These are phyloP conservation scores for Escallonia herrerae DNA, from an alignment of 129 eudicot genomes.

Conservation along the genomic window DNA sequence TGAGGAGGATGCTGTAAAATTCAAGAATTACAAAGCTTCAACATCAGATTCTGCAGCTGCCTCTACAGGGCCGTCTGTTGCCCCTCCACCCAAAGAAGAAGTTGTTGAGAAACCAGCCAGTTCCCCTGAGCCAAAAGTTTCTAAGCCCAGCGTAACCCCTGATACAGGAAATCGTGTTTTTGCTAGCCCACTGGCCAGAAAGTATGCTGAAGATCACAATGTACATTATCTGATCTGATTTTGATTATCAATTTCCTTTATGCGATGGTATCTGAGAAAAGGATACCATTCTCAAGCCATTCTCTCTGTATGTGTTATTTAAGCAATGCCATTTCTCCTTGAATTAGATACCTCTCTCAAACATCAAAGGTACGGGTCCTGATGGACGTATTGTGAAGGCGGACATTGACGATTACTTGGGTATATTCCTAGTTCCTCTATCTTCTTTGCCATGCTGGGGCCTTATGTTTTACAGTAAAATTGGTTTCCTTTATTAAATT, in stretches of 20 bases:
- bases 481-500: too few species aligned
- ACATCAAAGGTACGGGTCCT: conserved; percentile 93
- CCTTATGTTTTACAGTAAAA: too few species aligned
- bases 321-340: conserved; percentile 8
- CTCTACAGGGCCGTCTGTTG: conserved; percentile 47
- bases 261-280: neutral
- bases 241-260: neutral
- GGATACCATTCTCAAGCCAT: neutral
- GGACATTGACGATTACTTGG: conserved; percentile 90
- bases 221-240: conserved; percentile 21
- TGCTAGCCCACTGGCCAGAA: conserved; percentile 96
- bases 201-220: conserved; percentile 85
- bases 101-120: conserved; percentile 42
- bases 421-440: conserved; percentile 20
- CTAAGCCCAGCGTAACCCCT: conserved; percentile 43
- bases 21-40: conserved; percentile 76
- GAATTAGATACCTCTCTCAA: conserved; percentile 70
- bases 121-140: conserved; percentile 45
- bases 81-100: conserved; percentile 57
- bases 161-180: conserved; percentile 56
- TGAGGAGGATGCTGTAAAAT: conserved; percentile 71
- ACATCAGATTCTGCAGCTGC: conserved; percentile 50
- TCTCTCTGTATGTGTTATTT: conserved; percentile 1
- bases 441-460: too few species aligned
- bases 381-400: conserved; percentile 97